Evolutionary conservation across 2,329 filamentous ascomycete genomes (phyloP).

Genomic region (Alternaria panax): DNA sequence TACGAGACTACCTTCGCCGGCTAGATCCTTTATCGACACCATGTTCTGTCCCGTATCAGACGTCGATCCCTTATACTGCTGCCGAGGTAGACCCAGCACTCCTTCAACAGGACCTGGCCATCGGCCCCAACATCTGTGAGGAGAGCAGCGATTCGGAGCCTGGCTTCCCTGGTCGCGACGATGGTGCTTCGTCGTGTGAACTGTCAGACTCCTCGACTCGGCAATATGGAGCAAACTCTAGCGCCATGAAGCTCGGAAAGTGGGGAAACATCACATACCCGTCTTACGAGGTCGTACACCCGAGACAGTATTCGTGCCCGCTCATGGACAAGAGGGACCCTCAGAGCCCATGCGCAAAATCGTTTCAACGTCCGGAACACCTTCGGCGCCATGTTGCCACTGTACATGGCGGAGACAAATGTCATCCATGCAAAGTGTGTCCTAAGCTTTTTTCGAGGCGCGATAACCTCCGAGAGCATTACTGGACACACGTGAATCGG

Average conservation of each 20-base stretch:
- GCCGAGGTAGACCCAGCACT: neutral
- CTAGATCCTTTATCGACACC: neutral
- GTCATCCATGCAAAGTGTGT: conserved; percentile 26
- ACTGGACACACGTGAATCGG: conserved; percentile 34
- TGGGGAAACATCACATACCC: conserved; percentile 12
- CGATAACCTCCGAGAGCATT: conserved; percentile 37
- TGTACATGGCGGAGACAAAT: conserved; percentile 16
- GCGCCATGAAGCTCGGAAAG: conserved; percentile 21
- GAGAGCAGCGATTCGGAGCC: neutral
- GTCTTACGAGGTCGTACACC: conserved; percentile 2
- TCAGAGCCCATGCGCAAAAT: conserved; percentile 8
- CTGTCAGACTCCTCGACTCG: neutral
- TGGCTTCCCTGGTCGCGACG: neutral
- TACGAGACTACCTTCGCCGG: neutral
- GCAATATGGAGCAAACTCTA: neutral
- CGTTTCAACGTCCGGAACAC: conserved; percentile 31
- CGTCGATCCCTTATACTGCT: neutral
- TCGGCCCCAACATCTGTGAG: neutral
- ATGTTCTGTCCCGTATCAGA: neutral
- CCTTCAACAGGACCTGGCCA: neutral
- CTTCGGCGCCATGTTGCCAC: conserved; percentile 30
- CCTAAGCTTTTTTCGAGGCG: conserved; percentile 24
- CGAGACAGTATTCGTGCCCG: conserved; percentile 20
- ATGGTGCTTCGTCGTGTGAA: neutral
- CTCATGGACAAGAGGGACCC: neutral